Evolutionary conservation across 75 land plant species (phyloP), one percentile per base, ranked within the genome.

Genomic region (Selaginella tamariscina): DNA sequence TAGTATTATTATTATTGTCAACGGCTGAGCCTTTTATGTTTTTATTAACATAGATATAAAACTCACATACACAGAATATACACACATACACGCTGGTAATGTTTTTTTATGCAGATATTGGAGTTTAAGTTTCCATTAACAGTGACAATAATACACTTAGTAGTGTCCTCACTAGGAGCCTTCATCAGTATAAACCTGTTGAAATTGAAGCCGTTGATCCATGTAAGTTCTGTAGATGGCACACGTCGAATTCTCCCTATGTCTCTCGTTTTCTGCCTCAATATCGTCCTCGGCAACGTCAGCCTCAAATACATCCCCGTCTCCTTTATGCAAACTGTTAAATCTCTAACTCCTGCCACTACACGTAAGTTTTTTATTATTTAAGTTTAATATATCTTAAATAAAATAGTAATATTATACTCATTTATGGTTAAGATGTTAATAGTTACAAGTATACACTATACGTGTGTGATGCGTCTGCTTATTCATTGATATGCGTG

Each of bases 301-400:
- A 92, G 97, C 84, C 71, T 92, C 64, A 76, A 93, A 0, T 92
- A 86, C 68, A 92, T 92, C 56, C 97, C 97, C 24, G 97, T 92
- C 54, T 92, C 97, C 39, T 92, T 92, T 70, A 92, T 92, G 97
- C 97, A 92, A 65, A 92, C 97, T 1, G 88, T 92, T 65, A 92
- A 92, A 77, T 92, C 97, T 22, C 82, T 92, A 44, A 92, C 97
- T 57, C 97, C 97, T 56, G 97, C 97, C 15, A 92, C 97, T 2
- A 92, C 97, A 78, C 89, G 97, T 92, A 56, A 54, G 65, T 20
- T 39, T 39, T 39, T 15, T 39, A 15, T 5, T 39, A 5, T 39
- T 39, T n/a, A n/a, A n/a, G n/a, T n/a, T n/a, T n/a, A n/a, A n/a
- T n/a, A n/a, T n/a, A n/a, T n/a, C n/a, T n/a, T n/a, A n/a, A n/a